phyloP scores from a whole-genome alignment of 2,329 filamentous ascomycete genomes.

The Aureobasidium namibiae region DNA sequence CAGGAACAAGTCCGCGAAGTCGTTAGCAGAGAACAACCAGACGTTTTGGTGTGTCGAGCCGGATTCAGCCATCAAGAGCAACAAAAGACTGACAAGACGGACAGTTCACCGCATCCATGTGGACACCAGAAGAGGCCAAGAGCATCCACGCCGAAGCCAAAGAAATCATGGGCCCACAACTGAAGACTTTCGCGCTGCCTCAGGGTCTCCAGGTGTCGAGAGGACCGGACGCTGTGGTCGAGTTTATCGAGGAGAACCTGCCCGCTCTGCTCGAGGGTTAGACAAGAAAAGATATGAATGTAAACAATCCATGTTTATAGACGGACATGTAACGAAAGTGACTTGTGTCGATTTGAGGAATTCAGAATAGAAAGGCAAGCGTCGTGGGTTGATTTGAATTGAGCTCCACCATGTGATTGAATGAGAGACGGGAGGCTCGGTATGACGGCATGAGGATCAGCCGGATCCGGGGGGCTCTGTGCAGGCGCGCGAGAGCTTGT shows the following conservation, averaged over 20 bases:
- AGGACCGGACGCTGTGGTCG: slow-evolving; percentile 47
- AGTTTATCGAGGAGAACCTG: slow-evolving; percentile 40
- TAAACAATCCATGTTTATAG: neutral
- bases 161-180: slow-evolving; percentile 35
- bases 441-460: neutral
- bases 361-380: neutral
- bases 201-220: slow-evolving; percentile 46
- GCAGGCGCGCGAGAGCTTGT: neutral
- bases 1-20: slow-evolving; percentile 49
- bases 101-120: slow-evolving; percentile 56
- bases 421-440: neutral
- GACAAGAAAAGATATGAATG: neutral
- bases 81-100: neutral
- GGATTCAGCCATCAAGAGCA: neutral
- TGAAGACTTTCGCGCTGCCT: slow-evolving; percentile 47
- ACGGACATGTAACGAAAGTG: neutral
- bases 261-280: slow-evolving; percentile 22
- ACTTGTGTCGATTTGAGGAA: too few relatives aligned
- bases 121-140: slow-evolving; percentile 42
- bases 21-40: slow-evolving; percentile 44
- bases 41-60: slow-evolving; percentile 42
- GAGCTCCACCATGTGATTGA: neutral
- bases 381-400: neutral
- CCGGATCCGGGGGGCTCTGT: neutral
- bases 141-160: slow-evolving; percentile 39